These are phyloP conservation scores for Boletus rubropictus DNA, from an alignment of 768 basidiomycete species.

Conservation along the genomic window DNA sequence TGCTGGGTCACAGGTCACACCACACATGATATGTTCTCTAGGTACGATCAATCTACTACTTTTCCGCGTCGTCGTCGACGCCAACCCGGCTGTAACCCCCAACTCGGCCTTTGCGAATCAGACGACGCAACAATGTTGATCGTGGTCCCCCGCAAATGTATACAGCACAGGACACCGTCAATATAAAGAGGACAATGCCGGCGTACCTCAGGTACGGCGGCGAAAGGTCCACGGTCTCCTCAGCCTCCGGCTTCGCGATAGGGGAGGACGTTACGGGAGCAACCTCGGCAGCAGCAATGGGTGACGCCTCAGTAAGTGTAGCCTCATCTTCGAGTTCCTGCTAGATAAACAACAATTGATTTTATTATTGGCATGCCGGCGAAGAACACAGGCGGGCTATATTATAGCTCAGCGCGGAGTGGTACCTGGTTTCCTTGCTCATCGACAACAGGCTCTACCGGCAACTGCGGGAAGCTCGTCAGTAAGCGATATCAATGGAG, in stretches of 20 bases:
- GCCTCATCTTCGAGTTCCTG: constrained; percentile 36
- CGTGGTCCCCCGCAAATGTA: constrained; percentile 45
- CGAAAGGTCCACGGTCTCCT: constrained; percentile 1
- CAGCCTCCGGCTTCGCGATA: not conserved
- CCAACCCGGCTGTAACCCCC: constrained; percentile 43
- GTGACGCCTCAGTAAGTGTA: constrained; percentile 9
- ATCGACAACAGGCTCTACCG: constrained; percentile 49
- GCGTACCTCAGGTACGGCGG: constrained; percentile 17
- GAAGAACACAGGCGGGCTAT: constrained; percentile 33
- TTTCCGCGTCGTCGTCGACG: constrained; percentile 46
- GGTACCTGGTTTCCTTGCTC: constrained; percentile 85
- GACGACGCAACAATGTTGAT: constrained; percentile 31
- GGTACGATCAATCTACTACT: constrained; percentile 32
- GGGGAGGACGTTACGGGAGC: constrained; percentile 6
- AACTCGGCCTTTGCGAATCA: constrained; percentile 33
- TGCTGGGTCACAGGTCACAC: not conserved
- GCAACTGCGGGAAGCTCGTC: constrained; percentile 37
- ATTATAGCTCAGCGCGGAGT: constrained; percentile 87
- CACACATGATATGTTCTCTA: too few species aligned
- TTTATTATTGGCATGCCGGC: constrained; percentile 44
- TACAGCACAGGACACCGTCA: constrained; percentile 40
- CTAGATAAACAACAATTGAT: constrained; percentile 43
- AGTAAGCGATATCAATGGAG: constrained; percentile 11
- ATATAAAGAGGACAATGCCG: constrained; percentile 31
- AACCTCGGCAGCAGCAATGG: constrained; percentile 14